Percentiles rank a stretch among this genome's conserved stretches.
These are phyloP conservation scores for Themeda triandra DNA, from an alignment of 176 grass and related monocot genomes.

Conservation along the genomic window DNA sequence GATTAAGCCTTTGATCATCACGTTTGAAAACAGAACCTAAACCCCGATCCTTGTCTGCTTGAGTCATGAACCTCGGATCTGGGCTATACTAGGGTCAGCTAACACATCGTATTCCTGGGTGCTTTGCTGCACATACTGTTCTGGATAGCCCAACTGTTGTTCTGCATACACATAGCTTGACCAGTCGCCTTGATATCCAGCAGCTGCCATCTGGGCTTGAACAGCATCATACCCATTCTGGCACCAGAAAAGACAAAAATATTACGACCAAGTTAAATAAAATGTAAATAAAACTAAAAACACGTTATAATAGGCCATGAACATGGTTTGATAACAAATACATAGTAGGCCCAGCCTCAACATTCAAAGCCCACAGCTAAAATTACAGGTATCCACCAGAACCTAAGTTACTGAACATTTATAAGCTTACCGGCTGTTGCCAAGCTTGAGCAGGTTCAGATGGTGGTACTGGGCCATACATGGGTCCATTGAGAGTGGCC, in stretches of 20 bases:
- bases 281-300: background rate
- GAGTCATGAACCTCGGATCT: slow-evolving; percentile 71
- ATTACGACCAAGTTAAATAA: slow-evolving; percentile 16
- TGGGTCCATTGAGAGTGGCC: slow-evolving; percentile 78
- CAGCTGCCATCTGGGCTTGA: slow-evolving; percentile 78
- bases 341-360: background rate
- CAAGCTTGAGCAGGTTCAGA: slow-evolving; percentile 77
- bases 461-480: slow-evolving; percentile 83
- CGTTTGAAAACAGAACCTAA: slow-evolving; percentile 98
- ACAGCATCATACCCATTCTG: slow-evolving; percentile 89
- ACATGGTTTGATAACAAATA: background rate
- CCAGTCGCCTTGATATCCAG: slow-evolving; percentile 88
- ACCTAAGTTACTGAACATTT: slow-evolving; percentile 3
- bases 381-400: background rate
- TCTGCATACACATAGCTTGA: slow-evolving; percentile 70
- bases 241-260: slow-evolving; percentile 21
- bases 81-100: slow-evolving; percentile 46
- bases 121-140: slow-evolving; percentile 77
- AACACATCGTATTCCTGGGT: slow-evolving; percentile 62
- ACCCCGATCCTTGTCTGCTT: slow-evolving; percentile 81
- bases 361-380: background rate
- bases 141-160: slow-evolving; percentile 68
- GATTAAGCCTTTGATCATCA: slow-evolving; percentile 84
- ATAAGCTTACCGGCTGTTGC: slow-evolving; percentile 70
- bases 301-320: background rate